These are phyloP conservation scores for Penicillium subrubescens DNA, from an alignment of 495 filamentous ascomycete species.

Conservation along the genomic window DNA sequence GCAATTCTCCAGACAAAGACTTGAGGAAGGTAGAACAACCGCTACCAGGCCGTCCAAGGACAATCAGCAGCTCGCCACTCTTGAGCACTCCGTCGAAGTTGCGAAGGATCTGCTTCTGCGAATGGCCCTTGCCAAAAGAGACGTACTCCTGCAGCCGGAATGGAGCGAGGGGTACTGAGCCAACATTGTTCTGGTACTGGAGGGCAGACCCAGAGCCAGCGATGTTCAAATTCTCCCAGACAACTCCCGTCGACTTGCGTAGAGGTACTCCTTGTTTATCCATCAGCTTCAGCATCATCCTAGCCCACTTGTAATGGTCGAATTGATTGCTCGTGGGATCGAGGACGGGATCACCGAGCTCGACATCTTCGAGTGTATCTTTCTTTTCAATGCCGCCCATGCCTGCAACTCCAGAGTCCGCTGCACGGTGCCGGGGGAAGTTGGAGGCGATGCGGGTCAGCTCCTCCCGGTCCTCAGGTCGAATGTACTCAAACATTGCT, in stretches of 20 bases:
- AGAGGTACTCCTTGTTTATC: constrained; percentile 47
- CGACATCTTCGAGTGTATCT: constrained; percentile 48
- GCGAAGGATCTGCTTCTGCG: constrained; percentile 45
- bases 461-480: constrained; percentile 36
- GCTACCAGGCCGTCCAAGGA: constrained; percentile 47
- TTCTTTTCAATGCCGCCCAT: constrained; percentile 34
- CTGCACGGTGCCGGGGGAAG: constrained; percentile 33
- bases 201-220: constrained; percentile 56
- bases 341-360: constrained; percentile 52
- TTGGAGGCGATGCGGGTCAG: constrained; percentile 44
- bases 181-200: constrained; percentile 59
- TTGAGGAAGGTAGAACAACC: constrained; percentile 51
- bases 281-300: constrained; percentile 48
- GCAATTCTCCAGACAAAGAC: constrained; percentile 38
- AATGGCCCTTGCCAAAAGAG: constrained; percentile 24
- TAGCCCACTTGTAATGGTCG: constrained; percentile 58
- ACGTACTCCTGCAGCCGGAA: constrained; percentile 51
- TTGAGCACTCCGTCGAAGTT: constrained; percentile 45
- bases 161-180: constrained; percentile 49
- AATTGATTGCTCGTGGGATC: constrained; percentile 60
- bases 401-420: constrained; percentile 26
- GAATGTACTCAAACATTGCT: constrained; percentile 38
- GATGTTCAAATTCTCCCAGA: constrained; percentile 56
- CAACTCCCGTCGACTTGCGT: constrained; percentile 44
- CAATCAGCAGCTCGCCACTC: constrained; percentile 43